phyloP scores from a whole-genome alignment of 1,139 yeast genomes.

The Scheffersomyces insectosa region DNA sequence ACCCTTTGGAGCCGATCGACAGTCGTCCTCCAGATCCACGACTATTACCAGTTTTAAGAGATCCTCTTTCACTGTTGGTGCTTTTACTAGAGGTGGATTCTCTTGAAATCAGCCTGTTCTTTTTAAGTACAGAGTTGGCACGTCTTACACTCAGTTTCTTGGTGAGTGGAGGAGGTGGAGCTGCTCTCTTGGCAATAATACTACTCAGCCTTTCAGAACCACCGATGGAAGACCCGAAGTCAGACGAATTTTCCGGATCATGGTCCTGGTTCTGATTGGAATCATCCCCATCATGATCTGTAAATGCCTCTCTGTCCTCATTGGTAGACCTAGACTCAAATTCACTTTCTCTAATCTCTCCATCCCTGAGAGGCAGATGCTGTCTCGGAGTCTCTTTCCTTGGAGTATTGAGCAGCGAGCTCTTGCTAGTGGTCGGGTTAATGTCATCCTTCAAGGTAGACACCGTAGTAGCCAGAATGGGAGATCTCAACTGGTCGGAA shows the following conservation, averaged over 20 bases:
- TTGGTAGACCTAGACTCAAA: neutral
- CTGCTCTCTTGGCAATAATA: conserved; percentile 65
- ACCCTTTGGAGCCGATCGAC: conserved; percentile 19
- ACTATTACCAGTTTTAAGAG: neutral
- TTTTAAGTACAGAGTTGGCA: conserved; percentile 8
- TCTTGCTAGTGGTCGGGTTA: neutral
- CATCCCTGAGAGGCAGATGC: no score
- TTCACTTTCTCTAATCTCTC: no score
- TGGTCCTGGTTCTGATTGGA: neutral
- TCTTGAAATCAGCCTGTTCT: conserved; percentile 12
- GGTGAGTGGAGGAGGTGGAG: conserved; percentile 68
- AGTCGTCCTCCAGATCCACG: neutral
- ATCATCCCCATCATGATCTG: neutral
- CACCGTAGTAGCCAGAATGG: conserved; percentile 42
- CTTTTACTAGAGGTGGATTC: conserved; percentile 18
- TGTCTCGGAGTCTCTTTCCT: no score
- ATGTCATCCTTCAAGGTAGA: conserved; percentile 31
- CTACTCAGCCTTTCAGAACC: conserved; percentile 17
- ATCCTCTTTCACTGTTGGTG: conserved; percentile 8
- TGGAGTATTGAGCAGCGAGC: neutral
- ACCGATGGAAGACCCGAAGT: no score
- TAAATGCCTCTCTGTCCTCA: neutral
- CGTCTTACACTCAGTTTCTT: conserved; percentile 13
- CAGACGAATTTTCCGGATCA: no score
- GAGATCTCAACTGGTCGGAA: conserved; percentile 33